Percentiles rank a stretch among this genome's conserved stretches.
These are phyloP conservation scores for Psilocybe cyanescens DNA, from an alignment of 768 basidiomycete genomes.

Conservation along the genomic window DNA sequence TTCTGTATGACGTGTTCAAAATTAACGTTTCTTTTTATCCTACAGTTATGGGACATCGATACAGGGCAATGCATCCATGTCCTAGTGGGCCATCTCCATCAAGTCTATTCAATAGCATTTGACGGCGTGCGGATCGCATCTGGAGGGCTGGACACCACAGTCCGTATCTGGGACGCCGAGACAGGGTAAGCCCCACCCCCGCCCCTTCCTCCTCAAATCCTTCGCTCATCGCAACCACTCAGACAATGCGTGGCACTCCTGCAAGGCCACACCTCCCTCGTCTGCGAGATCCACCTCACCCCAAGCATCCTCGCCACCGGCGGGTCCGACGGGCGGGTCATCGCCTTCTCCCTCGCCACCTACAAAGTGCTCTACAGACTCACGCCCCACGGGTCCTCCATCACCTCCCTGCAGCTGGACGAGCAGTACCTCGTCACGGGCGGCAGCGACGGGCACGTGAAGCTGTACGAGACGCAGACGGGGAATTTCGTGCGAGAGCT, in stretches of 20 bases:
- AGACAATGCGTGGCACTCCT: slow-evolving; percentile 85
- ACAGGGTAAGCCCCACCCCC: slow-evolving; percentile 65
- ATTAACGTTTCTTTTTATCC: not conserved
- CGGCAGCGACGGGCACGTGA: slow-evolving; percentile 85
- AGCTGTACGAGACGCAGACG: slow-evolving; percentile 69
- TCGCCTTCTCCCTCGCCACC: slow-evolving; percentile 43
- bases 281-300: slow-evolving; percentile 87
- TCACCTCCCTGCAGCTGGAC: slow-evolving; percentile 90
- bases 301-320: slow-evolving; percentile 75
- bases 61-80: slow-evolving; percentile 87
- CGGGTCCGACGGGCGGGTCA: slow-evolving; percentile 82
- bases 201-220: not conserved
- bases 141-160: slow-evolving; percentile 92
- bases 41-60: slow-evolving; percentile 87
- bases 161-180: slow-evolving; percentile 86
- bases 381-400: slow-evolving; percentile 86
- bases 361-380: slow-evolving; percentile 62
- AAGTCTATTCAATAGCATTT: slow-evolving; percentile 91
- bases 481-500: slow-evolving; percentile 78
- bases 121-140: slow-evolving; percentile 83
- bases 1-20: not conserved
- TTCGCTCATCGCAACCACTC: not conserved
- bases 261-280: slow-evolving; percentile 90
- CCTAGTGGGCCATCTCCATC: slow-evolving; percentile 81
- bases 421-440: slow-evolving; percentile 80